A percentile compares a stretch with the other conserved stretches of the same genome.
These are phyloP conservation scores for Leccinum rimulosum DNA, from an alignment of 768 basidiomycete species.

Conservation along the genomic window DNA sequence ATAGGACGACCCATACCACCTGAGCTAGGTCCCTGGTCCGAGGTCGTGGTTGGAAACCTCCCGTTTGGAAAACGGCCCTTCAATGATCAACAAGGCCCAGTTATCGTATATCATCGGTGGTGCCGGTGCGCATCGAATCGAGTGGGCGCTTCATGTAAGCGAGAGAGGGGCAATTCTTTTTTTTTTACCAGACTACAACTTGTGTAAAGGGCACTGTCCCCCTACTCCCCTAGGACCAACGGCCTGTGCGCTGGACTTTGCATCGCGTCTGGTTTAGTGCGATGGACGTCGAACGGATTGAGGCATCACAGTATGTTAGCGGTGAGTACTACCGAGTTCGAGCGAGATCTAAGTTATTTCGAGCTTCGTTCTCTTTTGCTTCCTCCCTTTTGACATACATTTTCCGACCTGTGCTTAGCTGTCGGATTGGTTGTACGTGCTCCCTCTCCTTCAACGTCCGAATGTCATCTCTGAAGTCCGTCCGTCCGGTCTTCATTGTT, in stretches of 20 bases:
- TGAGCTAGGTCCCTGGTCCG: too few species aligned
- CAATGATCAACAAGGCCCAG: too few species aligned
- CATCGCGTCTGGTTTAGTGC: constrained; percentile 7
- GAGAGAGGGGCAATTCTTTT: neutral
- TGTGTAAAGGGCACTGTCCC: too few species aligned
- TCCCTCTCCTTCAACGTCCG: neutral
- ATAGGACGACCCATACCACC: too few species aligned
- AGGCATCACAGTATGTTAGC: constrained; percentile 24
- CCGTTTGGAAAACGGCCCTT: too few species aligned
- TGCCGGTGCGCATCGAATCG: too few species aligned
- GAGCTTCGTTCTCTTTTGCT: neutral
- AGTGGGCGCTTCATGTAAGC: neutral
- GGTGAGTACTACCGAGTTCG: constrained; percentile 18
- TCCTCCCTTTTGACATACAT: neutral
- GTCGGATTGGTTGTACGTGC: constrained; percentile 25
- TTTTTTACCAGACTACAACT: too few species aligned
- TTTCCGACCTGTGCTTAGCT: constrained; percentile 8
- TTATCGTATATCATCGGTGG: too few species aligned
- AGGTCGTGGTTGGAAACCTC: too few species aligned
- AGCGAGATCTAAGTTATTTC: neutral
- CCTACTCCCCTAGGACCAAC: neutral
- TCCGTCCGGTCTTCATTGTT: neutral
- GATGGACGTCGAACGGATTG: constrained; percentile 5
- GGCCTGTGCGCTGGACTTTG: neutral
- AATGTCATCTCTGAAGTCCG: neutral